phyloP scores from a whole-genome alignment of 2,329 filamentous ascomycete species.

The Ophiostoma himal-ulmi region DNA sequence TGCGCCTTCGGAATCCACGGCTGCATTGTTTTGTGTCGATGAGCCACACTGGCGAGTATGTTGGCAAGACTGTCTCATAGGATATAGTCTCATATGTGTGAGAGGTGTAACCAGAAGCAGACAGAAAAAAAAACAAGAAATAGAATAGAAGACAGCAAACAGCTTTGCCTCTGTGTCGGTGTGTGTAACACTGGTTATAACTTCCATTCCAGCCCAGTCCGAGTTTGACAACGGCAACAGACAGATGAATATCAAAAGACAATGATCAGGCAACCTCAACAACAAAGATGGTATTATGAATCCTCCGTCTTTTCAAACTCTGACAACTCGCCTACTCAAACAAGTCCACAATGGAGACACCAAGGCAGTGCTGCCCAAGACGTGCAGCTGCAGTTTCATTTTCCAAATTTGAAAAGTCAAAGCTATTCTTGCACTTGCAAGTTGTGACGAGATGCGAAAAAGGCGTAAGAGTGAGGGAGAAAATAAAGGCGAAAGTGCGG shows the following conservation, averaged over 20 bases:
- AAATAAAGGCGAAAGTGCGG: background rate
- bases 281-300: background rate
- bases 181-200: conserved; percentile 1
- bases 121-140: no score
- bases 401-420: background rate
- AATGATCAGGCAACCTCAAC: background rate
- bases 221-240: no score
- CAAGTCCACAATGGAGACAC: background rate
- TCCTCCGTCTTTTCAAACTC: background rate
- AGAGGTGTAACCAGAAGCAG: no score
- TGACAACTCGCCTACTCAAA: background rate
- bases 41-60: conserved; percentile 6
- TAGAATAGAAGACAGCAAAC: background rate
- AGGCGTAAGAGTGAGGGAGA: background rate
- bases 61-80: background rate
- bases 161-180: background rate
- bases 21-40: conserved; percentile 17
- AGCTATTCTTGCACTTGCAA: background rate
- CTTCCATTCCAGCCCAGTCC: background rate
- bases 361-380: background rate
- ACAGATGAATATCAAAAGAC: background rate
- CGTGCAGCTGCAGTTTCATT: background rate
- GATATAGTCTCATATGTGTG: no score
- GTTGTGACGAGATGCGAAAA: background rate
- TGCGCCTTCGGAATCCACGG: conserved; percentile 15